These are phyloP conservation scores for Monosporascus sp. DNA, from an alignment of 2,329 filamentous ascomycete species.

Conservation along the genomic window DNA sequence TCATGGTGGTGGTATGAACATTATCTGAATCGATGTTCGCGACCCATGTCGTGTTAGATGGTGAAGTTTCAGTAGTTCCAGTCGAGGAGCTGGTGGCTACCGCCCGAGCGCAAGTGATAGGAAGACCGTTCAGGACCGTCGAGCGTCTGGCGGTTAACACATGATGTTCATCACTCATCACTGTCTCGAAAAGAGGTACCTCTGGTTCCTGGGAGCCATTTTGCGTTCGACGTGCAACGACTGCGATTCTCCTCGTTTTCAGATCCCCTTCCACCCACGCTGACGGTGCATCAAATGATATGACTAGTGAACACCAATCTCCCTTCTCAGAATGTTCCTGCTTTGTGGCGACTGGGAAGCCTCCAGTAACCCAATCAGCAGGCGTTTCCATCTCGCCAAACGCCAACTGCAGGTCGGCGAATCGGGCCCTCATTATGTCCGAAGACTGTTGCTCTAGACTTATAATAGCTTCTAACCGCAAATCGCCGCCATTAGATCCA, in stretches of 20 bases:
- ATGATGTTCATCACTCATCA: constrained; percentile 18
- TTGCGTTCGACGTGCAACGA: constrained; percentile 20
- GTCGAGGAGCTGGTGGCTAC: neutral
- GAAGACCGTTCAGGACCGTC: neutral
- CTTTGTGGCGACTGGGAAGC: constrained; percentile 27
- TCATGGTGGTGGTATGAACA: constrained; percentile 31
- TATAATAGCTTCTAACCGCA: neutral
- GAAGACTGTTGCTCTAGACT: neutral
- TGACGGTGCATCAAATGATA: constrained; percentile 37
- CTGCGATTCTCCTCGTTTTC: constrained; percentile 23
- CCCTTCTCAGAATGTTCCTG: constrained; percentile 35
- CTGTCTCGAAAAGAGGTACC: constrained; percentile 29
- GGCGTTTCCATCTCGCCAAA: constrained; percentile 33
- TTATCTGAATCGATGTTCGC: constrained; percentile 23
- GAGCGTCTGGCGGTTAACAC: neutral
- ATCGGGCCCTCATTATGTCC: constrained; percentile 11
- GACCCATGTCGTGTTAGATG: neutral
- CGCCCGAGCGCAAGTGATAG: neutral
- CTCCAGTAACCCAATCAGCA: constrained; percentile 22
- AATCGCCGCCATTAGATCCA: neutral
- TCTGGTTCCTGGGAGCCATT: neutral
- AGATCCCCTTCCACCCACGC: constrained; percentile 29
- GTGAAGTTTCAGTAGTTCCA: neutral
- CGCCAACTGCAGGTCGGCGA: constrained; percentile 34
- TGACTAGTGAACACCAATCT: constrained; percentile 27